These are phyloP conservation scores for Silene uniflora DNA, from an alignment of 148 eudicot genomes.

Conservation along the genomic window DNA sequence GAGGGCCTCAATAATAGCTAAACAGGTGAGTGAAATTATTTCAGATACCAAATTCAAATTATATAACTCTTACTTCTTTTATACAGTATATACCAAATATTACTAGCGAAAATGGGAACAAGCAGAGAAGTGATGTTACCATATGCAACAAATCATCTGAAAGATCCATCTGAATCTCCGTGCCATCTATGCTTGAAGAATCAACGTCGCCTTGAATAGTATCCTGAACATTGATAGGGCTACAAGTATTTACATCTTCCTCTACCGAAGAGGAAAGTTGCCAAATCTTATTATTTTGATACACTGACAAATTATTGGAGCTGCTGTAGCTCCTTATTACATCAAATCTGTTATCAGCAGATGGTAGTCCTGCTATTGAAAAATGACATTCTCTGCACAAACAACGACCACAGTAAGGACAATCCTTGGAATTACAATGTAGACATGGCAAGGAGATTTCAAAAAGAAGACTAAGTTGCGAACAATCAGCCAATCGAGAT, in stretches of 20 bases:
- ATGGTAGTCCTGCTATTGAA: conserved; percentile 30
- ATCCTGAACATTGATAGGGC: conserved; percentile 26
- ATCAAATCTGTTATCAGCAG: conserved; percentile 19
- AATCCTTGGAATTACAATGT: neutral
- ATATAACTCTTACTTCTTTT: neutral
- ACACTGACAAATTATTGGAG: conserved; percentile 22
- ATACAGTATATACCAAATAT: neutral
- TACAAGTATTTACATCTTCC: conserved; percentile 30
- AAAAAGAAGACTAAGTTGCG: neutral
- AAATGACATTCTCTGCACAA: conserved; percentile 41
- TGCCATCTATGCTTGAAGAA: conserved; percentile 36
- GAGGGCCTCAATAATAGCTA: neutral
- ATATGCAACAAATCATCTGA: conserved; percentile 92
- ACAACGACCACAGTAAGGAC: conserved; percentile 15
- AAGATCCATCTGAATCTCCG: conserved; percentile 79
- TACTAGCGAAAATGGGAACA: neutral
- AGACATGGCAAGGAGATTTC: neutral
- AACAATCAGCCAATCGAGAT: neutral
- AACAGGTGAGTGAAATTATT: neutral
- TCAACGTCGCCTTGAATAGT: conserved; percentile 19
- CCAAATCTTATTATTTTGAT: conserved; percentile 29
- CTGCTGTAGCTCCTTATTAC: conserved; percentile 21
- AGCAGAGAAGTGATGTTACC: conserved; percentile 39
- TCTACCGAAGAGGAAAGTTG: conserved; percentile 26
- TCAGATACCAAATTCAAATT: too few species aligned